Base-by-base conservation (phyloP, 352 stramenopile genomes). In the Phytophthora pisi region DNA sequence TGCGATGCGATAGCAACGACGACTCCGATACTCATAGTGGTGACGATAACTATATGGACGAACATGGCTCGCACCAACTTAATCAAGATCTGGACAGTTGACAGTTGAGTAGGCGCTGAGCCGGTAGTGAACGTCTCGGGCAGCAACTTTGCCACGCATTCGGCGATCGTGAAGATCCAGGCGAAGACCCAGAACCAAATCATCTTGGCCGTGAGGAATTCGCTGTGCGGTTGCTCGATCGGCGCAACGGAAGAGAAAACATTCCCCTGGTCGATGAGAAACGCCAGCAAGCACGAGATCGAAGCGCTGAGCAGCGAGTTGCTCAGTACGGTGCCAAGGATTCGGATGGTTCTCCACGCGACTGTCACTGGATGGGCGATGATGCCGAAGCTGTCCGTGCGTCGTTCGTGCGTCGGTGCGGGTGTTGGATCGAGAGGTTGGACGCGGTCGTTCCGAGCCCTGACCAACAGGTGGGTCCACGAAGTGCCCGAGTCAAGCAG, bases 161-260 rank as follows among this genome's bases (percentile, higher is more conserved):
- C 51, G 15, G 54, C 53, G 13, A 76, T 56, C 4, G 57, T 66
- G 49, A 72, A 66, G 4, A 55, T 7, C 57, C 68, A 76, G 16
- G 51, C 68, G 49, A 69, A 72, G 6, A 57, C 34, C 52, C 63
- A 64, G 47, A 66, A 70, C 68, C 64, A 69, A 2, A 66, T 43
- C 50, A 76, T 72, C 26, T 66, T 68, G 0, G 53, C 63, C 3
- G 56, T 55, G 20, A 72, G 24, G 18, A 75, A 75, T 24, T 34
- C 15, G 3, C 26, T 2, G n/a, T 61, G 47, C 9, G 68, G 58
- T 36, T 75, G 68, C 11, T 61, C 18, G 0, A 3, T 59, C 11
- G 49, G 18, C 13, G 18, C 4, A 0, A 50, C 20, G 2, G 34
- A 24, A 4, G 62, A 51, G 30, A 71, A 57, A 13, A 71, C 23